Evolutionary conservation across 2,329 filamentous ascomycete species (phyloP), one percentile per base, ranked within the genome.

Genomic region (Ascochyta lentis): DNA sequence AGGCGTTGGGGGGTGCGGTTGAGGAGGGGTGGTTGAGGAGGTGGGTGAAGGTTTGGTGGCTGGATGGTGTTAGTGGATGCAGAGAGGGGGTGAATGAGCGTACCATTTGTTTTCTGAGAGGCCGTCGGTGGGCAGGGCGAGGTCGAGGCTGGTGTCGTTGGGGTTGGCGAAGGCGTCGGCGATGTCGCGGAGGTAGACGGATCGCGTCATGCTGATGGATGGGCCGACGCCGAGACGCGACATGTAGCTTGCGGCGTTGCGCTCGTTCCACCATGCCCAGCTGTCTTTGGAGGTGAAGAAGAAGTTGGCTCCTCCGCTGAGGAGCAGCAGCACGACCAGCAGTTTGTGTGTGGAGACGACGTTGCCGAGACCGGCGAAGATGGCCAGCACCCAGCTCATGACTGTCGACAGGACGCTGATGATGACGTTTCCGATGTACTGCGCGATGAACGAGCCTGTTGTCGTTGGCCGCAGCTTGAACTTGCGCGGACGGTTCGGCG

Each of bases 211-310:
- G 59, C 89, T 84, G 19, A 83, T 76, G 64, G 96, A 89, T 7
- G 93, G 91, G 3, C 85, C 84, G 7, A 98, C 87, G 9, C 94
- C 94, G 13, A 98, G 78, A 12, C 88, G 83, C 31, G 81, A 80
- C 92, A 99, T 95, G 74, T 94, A 96, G 37, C 83, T 87, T 15
- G 84, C 84, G 1, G 93, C 92, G 56, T 86, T 88, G 54, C 92
- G 86, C 77, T 98, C 94, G 41, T 85, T 83, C 89, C 91, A 96
- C 92, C 92, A 98, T 2, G 84, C 81, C 66, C 87, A 86, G 6
- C 85, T 85, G 70, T 91, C 87, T 59, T 88, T 86, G 12, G 89
- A 90, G 0, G 90, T 87, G 69, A 93, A 86, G 63, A 92, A 83
- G 22, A 89, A 76, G 69, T 98, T 98, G 44, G 86, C 83, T 10